These are phyloP conservation scores for Spathaspora boniae DNA, from an alignment of 805 yeast genomes.

Conservation along the genomic window DNA sequence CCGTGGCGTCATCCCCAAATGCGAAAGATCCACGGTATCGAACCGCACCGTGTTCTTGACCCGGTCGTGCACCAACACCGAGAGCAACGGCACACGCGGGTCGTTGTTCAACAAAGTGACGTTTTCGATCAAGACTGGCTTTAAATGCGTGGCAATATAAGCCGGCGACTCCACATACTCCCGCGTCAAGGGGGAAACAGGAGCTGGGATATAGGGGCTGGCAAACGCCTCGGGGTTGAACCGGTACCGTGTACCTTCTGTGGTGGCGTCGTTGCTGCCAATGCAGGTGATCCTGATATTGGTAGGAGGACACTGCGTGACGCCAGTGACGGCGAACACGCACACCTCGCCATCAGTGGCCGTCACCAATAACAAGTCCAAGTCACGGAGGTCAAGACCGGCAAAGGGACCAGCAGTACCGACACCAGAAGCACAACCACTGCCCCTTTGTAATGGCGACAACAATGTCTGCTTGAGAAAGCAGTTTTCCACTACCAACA, in stretches of 20 bases:
- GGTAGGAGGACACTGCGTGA: constrained; percentile 55
- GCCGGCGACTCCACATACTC: constrained; percentile 13
- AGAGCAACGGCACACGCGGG: constrained; percentile 8
- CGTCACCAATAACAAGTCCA: constrained; percentile 38
- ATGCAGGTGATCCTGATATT: constrained; percentile 42
- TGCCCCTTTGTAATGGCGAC: too few species aligned
- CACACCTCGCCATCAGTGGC: constrained; percentile 39
- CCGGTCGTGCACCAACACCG: constrained; percentile 35
- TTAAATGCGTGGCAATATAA: constrained; percentile 10
- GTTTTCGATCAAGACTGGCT: constrained; percentile 17
- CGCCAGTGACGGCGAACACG: constrained; percentile 47
- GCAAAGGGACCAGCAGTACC: too few species aligned
- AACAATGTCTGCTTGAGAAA: constrained; percentile 24
- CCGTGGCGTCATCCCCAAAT: constrained; percentile 4
- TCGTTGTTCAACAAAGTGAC: constrained; percentile 11
- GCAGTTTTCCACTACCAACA: constrained; percentile 36
- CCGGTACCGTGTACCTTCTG: constrained; percentile 6
- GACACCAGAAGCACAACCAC: too few species aligned
- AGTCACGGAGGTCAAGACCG: constrained; percentile 10
- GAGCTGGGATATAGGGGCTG: neutral
- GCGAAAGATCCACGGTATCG: constrained; percentile 16
- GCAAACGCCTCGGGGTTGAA: constrained; percentile 15
- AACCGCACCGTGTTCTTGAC: constrained; percentile 31
- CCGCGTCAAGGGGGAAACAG: neutral
- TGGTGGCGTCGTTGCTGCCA: constrained; percentile 9